Evolutionary conservation across 306 rosid genomes (phyloP).

Genomic region (Lablab purpureus): DNA sequence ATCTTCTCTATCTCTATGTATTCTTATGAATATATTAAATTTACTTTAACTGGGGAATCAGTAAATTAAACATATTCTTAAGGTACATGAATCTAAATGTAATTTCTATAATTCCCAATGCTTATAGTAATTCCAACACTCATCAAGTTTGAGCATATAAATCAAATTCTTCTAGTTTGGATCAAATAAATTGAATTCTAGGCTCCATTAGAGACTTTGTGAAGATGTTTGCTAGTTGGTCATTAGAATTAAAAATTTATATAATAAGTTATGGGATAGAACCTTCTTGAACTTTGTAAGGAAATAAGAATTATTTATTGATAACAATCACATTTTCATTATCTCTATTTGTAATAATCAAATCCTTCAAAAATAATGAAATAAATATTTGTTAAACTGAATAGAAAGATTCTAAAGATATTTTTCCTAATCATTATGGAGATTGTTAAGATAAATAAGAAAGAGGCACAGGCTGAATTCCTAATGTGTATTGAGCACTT

Average conservation of each 20-base stretch:
- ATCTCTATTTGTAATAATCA: too few relatives aligned
- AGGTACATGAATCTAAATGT: background rate
- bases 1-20: background rate
- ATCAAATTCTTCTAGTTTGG: background rate
- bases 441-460: too few relatives aligned
- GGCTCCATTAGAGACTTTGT: background rate
- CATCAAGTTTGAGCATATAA: background rate
- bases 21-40: background rate
- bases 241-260: background rate
- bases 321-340: too few relatives aligned
- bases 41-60: background rate
- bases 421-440: too few relatives aligned
- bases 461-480: too few relatives aligned
- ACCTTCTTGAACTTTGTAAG: too few relatives aligned
- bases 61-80: background rate
- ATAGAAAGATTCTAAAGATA: too few relatives aligned
- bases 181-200: background rate
- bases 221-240: background rate
- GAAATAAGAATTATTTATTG: too few relatives aligned
- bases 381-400: too few relatives aligned
- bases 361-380: too few relatives aligned
- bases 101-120: background rate
- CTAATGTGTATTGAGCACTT: too few relatives aligned
- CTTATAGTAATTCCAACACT: background rate
- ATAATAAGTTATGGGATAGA: background rate